Percentiles rank a stretch among this genome's conserved stretches.
These are phyloP conservation scores for Fusarium buharicum DNA, from an alignment of 2,329 filamentous ascomycete species.

Conservation along the genomic window DNA sequence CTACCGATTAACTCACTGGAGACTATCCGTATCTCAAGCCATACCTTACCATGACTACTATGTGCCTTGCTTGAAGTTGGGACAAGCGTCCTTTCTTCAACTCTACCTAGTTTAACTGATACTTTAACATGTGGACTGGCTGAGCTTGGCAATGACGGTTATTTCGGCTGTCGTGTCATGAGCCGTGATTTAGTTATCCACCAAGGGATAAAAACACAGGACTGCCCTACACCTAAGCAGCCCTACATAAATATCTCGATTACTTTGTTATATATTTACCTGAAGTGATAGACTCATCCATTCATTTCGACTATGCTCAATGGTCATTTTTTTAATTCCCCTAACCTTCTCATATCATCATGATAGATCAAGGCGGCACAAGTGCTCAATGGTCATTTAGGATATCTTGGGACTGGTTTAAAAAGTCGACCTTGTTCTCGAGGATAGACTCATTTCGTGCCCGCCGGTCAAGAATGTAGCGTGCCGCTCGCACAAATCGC, in stretches of 20 bases:
- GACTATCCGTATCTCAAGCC: constrained; percentile 4
- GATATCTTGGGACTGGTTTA: too few relatives aligned
- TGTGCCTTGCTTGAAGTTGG: neutral
- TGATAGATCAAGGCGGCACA: too few relatives aligned
- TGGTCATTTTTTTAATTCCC: too few relatives aligned
- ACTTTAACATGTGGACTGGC: neutral
- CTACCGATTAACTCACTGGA: constrained; percentile 21
- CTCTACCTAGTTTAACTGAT: neutral
- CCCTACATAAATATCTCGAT: too few relatives aligned
- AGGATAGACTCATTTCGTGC: constrained; percentile 13
- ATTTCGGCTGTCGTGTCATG: neutral
- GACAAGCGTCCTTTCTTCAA: constrained; percentile 4
- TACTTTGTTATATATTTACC: too few relatives aligned
- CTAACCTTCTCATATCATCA: too few relatives aligned
- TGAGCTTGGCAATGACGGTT: neutral
- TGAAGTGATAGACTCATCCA: too few relatives aligned
- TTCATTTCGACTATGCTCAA: too few relatives aligned
- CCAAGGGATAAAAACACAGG: too few relatives aligned
- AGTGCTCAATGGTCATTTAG: too few relatives aligned
- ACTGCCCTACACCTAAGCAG: too few relatives aligned
- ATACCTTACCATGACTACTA: constrained; percentile 1
- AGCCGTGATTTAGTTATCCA: neutral
- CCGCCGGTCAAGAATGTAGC: constrained; percentile 24
- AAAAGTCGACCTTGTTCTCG: too few relatives aligned
- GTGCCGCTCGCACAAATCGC: neutral